These are phyloP conservation scores for Naganishia albida DNA, from an alignment of 1,284 basidiomycete genomes.

Conservation along the genomic window DNA sequence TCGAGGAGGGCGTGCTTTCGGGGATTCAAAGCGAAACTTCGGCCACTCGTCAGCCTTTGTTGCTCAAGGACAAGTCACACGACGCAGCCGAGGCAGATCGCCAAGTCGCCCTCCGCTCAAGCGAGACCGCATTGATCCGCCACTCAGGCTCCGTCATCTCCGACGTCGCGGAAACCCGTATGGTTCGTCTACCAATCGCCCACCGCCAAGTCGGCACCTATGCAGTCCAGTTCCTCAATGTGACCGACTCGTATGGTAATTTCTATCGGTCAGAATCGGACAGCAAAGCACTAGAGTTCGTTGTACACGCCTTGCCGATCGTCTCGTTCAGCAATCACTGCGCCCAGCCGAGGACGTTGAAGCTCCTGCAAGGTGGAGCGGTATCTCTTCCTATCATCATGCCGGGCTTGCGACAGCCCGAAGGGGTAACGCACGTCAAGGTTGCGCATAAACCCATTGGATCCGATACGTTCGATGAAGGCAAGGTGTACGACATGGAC, in stretches of 20 bases:
- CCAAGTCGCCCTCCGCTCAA: slow-evolving; percentile 3
- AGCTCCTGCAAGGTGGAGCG: slow-evolving; percentile 35
- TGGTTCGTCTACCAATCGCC: slow-evolving; percentile 44
- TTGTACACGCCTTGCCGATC: slow-evolving; percentile 42
- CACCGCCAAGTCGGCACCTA: slow-evolving; percentile 53
- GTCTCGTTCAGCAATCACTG: slow-evolving; percentile 57
- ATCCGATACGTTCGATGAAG: slow-evolving; percentile 60
- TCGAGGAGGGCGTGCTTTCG: slow-evolving; percentile 72
- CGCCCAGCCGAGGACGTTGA: slow-evolving; percentile 47
- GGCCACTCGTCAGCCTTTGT: slow-evolving; percentile 24
- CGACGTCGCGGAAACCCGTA: slow-evolving; percentile 43
- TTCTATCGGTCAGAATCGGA: slow-evolving; percentile 57
- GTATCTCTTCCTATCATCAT: slow-evolving; percentile 39
- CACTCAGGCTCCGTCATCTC: background rate
- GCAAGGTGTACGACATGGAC: slow-evolving; percentile 61
- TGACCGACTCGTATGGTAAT: slow-evolving; percentile 57
- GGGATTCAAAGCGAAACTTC: slow-evolving; percentile 68
- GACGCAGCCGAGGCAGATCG: background rate
- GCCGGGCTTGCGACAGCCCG: slow-evolving; percentile 30
- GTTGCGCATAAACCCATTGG: slow-evolving; percentile 38
- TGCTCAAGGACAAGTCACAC: slow-evolving; percentile 31
- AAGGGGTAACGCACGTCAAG: slow-evolving; percentile 34
- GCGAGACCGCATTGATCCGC: background rate
- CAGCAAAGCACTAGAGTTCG: slow-evolving; percentile 57
- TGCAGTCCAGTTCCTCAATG: slow-evolving; percentile 47